These are phyloP conservation scores for Pseudovirgaria hyperparasitica DNA, from an alignment of 2,329 filamentous ascomycete genomes.

Conservation along the genomic window DNA sequence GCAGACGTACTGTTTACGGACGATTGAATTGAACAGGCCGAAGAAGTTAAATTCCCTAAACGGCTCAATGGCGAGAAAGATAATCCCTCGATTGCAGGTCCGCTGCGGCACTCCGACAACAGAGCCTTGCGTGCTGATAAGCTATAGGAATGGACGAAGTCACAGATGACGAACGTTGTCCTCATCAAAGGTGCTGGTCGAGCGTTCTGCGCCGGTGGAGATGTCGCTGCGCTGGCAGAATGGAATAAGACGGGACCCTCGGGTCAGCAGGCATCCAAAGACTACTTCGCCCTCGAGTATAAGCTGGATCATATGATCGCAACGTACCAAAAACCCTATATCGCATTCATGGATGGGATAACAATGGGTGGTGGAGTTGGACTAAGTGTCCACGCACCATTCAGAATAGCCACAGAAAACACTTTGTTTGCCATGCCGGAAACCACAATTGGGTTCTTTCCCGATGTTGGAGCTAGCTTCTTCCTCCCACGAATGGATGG, in stretches of 20 bases:
- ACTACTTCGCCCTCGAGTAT: slow-evolving; percentile 94
- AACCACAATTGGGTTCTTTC: slow-evolving; percentile 97
- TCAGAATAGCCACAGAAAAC: slow-evolving; percentile 90
- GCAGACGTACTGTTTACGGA: slow-evolving; percentile 77
- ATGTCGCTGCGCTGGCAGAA: slow-evolving; percentile 67
- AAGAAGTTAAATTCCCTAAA: slow-evolving; percentile 86
- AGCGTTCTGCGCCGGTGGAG: slow-evolving; percentile 87
- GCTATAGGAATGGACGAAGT: slow-evolving; percentile 74
- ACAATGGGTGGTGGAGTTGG: slow-evolving; percentile 98
- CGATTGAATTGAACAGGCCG: slow-evolving; percentile 87
- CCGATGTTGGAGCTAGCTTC: slow-evolving; percentile 92
- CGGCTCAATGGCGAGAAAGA: slow-evolving; percentile 90
- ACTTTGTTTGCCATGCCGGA: slow-evolving; percentile 98
- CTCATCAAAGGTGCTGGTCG: slow-evolving; percentile 83
- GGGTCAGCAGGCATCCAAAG: slow-evolving; percentile 61
- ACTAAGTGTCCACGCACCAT: slow-evolving; percentile 84
- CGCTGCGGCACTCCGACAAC: neutral
- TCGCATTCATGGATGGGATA: slow-evolving; percentile 93
- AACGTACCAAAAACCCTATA: slow-evolving; percentile 83
- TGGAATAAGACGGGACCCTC: slow-evolving; percentile 55
- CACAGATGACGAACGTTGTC: slow-evolving; percentile 82
- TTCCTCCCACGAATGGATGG: slow-evolving; percentile 88
- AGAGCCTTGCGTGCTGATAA: neutral
- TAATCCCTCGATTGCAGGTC: slow-evolving; percentile 65
- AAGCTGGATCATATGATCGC: slow-evolving; percentile 90